Evolutionary conservation across 1,284 basidiomycete species (phyloP), one percentile per base, ranked within the genome.

Genomic region (Blastosporella zonata): DNA sequence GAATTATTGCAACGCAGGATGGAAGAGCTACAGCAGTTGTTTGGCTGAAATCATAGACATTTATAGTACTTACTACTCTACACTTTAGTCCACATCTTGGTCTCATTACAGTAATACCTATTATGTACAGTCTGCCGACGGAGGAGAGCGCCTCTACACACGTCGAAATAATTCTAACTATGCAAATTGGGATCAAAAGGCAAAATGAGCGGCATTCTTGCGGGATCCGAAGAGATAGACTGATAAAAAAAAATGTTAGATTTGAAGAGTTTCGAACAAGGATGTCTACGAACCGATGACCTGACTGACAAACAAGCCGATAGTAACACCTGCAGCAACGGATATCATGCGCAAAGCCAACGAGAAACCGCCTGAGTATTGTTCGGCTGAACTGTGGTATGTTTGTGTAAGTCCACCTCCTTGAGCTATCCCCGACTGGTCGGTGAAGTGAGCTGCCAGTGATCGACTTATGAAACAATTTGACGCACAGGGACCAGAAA

Each of bases 241-340:
- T 75, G 42, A 8, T 25, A 7, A 15, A 37, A 3, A 21, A 3
- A 29, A 13, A 43, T 33, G n/a, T 10, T 21, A 37, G 3, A 31
- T 7, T 34, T 2, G 23, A 15, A 23, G 25, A 38, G 22, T 15
- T 25, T 3, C 3, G 17, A 8, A 12, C 12, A 12, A 12, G 21
- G 5, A 22, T 12, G 20, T 18, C 15, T 8, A 57, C 69, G 23
- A 41, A 75, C 73, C 72, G 33, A 90, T 64, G 37, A 90, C 80
- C 56, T 90, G 87, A 48, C 87, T 85, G 21, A 84, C 82, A 62
- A 91, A 91, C 37, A 93, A 70, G 2, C 90, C 90, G 47, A 92
- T 82, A 7, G 89, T 90, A 41, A 92, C 88, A 38, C 90, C 91
- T 54, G 88, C 86, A n/a, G 90, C 87, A 15, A 93, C 87, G 56